Evolutionary conservation across 2,329 filamentous ascomycete species (phyloP), one percentile per base, ranked within the genome.

Genomic region (Cladophialophora bantiana): DNA sequence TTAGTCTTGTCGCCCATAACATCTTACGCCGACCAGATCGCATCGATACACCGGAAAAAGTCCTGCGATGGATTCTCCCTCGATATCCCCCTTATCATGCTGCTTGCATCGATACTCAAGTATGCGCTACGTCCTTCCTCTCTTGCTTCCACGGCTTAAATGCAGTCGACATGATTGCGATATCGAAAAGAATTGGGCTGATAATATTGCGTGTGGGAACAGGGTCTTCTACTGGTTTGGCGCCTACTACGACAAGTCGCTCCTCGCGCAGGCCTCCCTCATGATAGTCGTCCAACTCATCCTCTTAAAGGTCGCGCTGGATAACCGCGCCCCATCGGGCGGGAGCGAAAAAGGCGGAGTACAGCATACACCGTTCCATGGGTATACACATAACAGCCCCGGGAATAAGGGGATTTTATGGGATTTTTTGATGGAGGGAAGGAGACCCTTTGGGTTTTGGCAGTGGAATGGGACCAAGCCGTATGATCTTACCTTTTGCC

Each of bases 211-310:
- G 7, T 4, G 18, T 38, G 5, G 3, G 20, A 15, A 58, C 13
- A 88, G 85, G 76, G 78, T 89, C 60, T 89, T 86, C 78, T 89
- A 88, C 80, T 89, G 87, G 87, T 85, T 88, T 74, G 86, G 86
- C 70, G 84, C 85, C 12, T 85, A 83, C 75, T 89, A 86, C 74
- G 85, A 86, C 72, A 77, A 79, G 59, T 82, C 86, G 18, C 81
- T 89, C 48, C 82, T 89, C 68, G 74, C 86, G 56, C 87, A 89
- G 77, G 86, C 87, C 48, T 75, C 83, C 59, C 80, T 88, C 69
- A 89, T 88, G 85, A 82, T 88, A 65, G 74, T 77, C 54, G 83
- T 89, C 7, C 87, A 89, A 76, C 66, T 85, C 40, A 74, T 87
- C 2, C 77, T 88, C 65, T 80, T 89, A 20, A 88, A 89, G 76